Conservation (phyloP, 2,329 filamentous ascomycete species). For the Stagonosporopsis chrysanthemi region DNA sequence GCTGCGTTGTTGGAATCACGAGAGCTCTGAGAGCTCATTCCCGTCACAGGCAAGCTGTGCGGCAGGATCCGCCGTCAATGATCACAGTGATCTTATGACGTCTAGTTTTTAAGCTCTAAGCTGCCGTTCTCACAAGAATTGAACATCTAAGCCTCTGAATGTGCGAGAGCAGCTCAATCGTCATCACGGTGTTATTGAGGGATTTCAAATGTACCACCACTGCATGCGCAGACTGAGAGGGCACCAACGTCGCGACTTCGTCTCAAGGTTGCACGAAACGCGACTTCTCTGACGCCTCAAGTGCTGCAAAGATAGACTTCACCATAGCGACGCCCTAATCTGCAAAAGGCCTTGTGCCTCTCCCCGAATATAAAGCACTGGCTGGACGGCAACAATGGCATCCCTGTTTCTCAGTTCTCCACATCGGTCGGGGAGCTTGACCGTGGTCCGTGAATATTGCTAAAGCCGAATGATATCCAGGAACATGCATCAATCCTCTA, state of each 20-base stretch:
- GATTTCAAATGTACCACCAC: too few relatives aligned
- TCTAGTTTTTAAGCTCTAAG: not conserved
- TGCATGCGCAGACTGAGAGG: too few relatives aligned
- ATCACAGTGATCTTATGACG: not conserved
- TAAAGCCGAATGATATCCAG: constrained; percentile 9
- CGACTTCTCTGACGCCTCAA: not conserved
- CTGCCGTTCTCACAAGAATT: not conserved
- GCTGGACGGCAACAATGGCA: not conserved
- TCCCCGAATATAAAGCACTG: not conserved
- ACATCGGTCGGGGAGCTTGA: constrained; percentile 6
- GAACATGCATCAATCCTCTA: not conserved
- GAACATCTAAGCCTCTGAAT: not conserved
- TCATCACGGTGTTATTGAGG: too few relatives aligned
- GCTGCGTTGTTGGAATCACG: not conserved
- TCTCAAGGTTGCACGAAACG: not conserved
- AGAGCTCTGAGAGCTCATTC: not conserved
- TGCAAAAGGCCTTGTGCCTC: not conserved
- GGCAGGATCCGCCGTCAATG: constrained; percentile 7
- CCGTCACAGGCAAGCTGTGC: not conserved
- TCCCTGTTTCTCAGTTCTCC: not conserved
- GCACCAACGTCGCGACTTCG: not conserved
- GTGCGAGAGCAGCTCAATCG: not conserved
- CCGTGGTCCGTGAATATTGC: not conserved
- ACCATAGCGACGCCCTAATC: not conserved
- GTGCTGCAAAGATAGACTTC: not conserved